Percentiles rank a stretch among this genome's conserved stretches.
phyloP scores from a whole-genome alignment of 805 yeast species.

The Ogataea ganodermae region DNA sequence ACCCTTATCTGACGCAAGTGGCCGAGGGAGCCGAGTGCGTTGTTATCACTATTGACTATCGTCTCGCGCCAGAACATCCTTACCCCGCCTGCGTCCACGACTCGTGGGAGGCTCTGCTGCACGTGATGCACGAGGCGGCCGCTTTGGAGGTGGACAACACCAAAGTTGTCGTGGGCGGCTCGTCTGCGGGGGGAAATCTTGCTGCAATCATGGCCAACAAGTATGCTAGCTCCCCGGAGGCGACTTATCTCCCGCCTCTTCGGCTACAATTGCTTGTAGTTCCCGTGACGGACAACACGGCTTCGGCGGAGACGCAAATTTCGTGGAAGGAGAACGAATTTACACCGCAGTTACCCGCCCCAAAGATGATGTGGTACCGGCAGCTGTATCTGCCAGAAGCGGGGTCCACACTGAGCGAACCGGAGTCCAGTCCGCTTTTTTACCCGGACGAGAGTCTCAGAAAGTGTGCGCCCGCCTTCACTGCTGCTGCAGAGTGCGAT shows the following conservation, averaged over 20 bases:
- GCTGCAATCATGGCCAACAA: conserved; percentile 37
- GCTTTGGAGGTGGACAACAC: conserved; percentile 33
- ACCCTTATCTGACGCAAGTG: conserved; percentile 43
- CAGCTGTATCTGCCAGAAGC: conserved; percentile 42
- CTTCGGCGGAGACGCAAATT: conserved; percentile 35
- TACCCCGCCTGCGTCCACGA: conserved; percentile 52
- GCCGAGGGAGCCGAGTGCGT: conserved; percentile 38
- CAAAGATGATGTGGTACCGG: conserved; percentile 48
- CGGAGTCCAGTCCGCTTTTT: conserved; percentile 42
- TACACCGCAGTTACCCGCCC: conserved; percentile 46
- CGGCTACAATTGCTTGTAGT: conserved; percentile 44
- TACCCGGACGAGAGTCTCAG: conserved; percentile 41
- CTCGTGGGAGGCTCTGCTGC: conserved; percentile 39
- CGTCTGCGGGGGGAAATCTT: conserved; percentile 48
- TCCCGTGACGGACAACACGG: conserved; percentile 47
- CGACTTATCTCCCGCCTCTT: conserved; percentile 35
- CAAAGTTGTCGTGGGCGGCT: conserved; percentile 45
- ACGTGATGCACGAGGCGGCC: conserved; percentile 31
- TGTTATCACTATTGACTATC: conserved; percentile 46
- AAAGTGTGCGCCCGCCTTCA: conserved; percentile 42
- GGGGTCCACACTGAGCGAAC: conserved; percentile 35
- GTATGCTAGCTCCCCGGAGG: conserved; percentile 29
- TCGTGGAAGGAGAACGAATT: conserved; percentile 42
- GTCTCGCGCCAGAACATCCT: conserved; percentile 51
- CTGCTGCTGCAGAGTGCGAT: conserved; percentile 47